phyloP scores from a whole-genome alignment of 129 eudicot species.

The Ambrosia trifida region DNA sequence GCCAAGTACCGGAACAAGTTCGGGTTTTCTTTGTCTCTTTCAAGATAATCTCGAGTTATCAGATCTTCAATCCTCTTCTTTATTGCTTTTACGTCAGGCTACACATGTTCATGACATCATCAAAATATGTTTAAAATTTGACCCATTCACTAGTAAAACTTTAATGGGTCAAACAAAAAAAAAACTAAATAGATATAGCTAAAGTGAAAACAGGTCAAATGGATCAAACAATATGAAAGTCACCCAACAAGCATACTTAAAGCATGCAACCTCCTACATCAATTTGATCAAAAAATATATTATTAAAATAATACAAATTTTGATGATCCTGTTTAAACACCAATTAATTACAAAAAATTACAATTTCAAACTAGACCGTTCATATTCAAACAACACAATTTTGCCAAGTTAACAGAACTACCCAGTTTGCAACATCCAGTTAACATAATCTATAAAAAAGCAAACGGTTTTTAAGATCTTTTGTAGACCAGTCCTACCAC shows the following conservation, averaged over 20 bases:
- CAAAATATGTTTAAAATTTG: neutral
- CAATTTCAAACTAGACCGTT: neutral
- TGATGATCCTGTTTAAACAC: neutral
- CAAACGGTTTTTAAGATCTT: neutral
- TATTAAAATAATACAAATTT: neutral
- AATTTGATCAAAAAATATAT: neutral
- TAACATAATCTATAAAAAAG: neutral
- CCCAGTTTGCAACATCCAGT: neutral
- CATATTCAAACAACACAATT: neutral
- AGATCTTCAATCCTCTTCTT: conserved; percentile 93
- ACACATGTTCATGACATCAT: conserved; percentile 13
- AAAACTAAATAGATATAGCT: neutral
- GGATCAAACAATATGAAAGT: neutral
- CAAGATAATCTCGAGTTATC: conserved; percentile 92
- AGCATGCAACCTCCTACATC: neutral
- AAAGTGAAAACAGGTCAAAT: neutral
- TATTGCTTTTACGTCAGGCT: conserved; percentile 96
- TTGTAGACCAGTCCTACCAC: neutral
- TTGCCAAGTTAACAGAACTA: neutral
- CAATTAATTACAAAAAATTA: neutral
- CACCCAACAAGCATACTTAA: neutral
- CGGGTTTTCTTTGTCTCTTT: conserved; percentile 84
- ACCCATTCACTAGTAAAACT: neutral
- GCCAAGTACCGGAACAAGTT: conserved; percentile 90
- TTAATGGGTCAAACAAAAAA: neutral